These are phyloP conservation scores for Penicillium sp. DNA, from an alignment of 2,329 filamentous ascomycete genomes.

Conservation along the genomic window DNA sequence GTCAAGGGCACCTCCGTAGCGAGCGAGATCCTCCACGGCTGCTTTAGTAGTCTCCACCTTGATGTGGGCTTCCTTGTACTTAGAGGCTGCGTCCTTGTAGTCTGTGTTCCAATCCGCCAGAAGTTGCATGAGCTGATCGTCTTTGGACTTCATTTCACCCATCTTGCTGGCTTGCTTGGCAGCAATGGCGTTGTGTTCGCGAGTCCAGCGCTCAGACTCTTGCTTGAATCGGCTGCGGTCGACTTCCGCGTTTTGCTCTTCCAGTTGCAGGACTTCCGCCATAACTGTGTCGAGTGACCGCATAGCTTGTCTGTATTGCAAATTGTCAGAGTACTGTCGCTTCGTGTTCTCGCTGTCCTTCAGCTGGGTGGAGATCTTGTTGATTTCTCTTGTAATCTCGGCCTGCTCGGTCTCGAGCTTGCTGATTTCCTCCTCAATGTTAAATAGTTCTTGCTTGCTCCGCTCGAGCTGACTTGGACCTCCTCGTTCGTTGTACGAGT, in stretches of 20 bases:
- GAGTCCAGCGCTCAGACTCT: conserved; percentile 65
- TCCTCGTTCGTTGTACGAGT: conserved; percentile 69
- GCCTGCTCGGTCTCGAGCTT: conserved; percentile 63
- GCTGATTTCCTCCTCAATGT: conserved; percentile 61
- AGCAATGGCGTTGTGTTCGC: conserved; percentile 61
- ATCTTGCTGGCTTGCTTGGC: conserved; percentile 69
- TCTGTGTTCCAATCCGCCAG: conserved; percentile 76
- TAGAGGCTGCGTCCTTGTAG: conserved; percentile 72
- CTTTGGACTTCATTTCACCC: conserved; percentile 76
- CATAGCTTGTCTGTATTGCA: conserved; percentile 73
- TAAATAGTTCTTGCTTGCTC: conserved; percentile 64
- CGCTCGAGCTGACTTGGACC: conserved; percentile 66
- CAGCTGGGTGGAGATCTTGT: conserved; percentile 70
- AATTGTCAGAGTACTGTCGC: conserved; percentile 81
- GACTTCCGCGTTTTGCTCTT: conserved; percentile 72
- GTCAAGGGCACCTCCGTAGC: conserved; percentile 78
- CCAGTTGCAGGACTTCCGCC: conserved; percentile 66
- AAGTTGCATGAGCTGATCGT: conserved; percentile 69
- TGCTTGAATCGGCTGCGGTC: conserved; percentile 70
- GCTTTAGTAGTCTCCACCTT: conserved; percentile 87
- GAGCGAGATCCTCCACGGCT: conserved; percentile 80
- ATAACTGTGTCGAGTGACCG: conserved; percentile 63
- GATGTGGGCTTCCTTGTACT: conserved; percentile 84
- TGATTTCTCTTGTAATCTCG: conserved; percentile 63
- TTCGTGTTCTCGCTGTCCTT: conserved; percentile 76